Conservation (phyloP, 2,329 filamentous ascomycete species). For the Apiospora marii region DNA sequence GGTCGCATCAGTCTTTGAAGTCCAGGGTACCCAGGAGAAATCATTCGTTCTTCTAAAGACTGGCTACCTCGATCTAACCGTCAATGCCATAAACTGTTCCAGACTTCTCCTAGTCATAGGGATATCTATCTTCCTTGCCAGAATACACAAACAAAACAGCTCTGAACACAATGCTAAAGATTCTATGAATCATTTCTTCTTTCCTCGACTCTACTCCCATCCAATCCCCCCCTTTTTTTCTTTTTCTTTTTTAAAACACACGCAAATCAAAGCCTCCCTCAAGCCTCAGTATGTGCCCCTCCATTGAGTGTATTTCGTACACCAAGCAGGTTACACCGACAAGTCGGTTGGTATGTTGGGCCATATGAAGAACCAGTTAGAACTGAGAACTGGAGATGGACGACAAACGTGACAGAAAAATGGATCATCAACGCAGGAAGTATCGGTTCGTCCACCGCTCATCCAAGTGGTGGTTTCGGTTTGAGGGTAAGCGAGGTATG, state of each 20-base stretch:
- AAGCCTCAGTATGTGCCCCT: not conserved
- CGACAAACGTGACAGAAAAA: slow-evolving; percentile 1
- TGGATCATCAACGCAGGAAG: slow-evolving; percentile 1
- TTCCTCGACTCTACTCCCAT: not conserved
- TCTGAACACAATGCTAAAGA: slow-evolving; percentile 24
- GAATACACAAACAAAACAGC: slow-evolving; percentile 20
- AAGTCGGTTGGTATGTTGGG: not conserved
- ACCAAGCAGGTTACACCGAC: slow-evolving; percentile 7
- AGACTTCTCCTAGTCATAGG: not conserved
- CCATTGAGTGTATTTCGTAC: not conserved
- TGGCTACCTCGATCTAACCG: slow-evolving; percentile 7
- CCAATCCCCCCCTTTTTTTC: not conserved
- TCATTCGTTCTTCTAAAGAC: not conserved
- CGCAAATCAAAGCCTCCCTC: not conserved
- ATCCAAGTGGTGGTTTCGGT: slow-evolving; percentile 26
- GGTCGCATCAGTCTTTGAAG: not conserved
- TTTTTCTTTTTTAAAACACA: not conserved
- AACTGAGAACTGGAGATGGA: slow-evolving; percentile 7
- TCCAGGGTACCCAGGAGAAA: not conserved
- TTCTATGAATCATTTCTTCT: slow-evolving; percentile 20
- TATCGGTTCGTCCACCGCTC: slow-evolving; percentile 26
- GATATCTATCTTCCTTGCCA: slow-evolving; percentile 4
- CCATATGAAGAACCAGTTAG: not conserved
- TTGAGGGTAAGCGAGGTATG: slow-evolving; percentile 21
- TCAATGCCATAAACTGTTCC: slow-evolving; percentile 10